These are phyloP conservation scores for Acrocalymma vagum DNA, from an alignment of 2,329 filamentous ascomycete genomes.

Conservation along the genomic window DNA sequence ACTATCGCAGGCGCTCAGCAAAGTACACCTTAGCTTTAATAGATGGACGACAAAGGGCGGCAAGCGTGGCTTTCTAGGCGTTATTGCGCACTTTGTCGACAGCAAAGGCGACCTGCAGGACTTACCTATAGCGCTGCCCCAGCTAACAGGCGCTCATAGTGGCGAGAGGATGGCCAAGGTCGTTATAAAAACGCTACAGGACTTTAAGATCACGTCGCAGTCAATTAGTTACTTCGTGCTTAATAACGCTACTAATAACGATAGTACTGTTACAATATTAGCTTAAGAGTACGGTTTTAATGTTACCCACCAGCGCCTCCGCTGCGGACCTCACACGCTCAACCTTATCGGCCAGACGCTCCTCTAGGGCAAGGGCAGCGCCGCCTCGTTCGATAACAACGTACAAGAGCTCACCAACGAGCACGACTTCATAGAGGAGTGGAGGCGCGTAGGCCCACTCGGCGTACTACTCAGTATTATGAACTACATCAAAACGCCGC, in stretches of 20 bases:
- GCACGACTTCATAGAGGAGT: conserved; percentile 2
- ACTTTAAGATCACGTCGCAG: not conserved
- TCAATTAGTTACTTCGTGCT: conserved; percentile 2
- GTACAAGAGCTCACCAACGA: not conserved
- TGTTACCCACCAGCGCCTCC: not conserved
- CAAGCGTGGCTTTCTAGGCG: conserved; percentile 13
- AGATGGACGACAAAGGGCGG: conserved; percentile 10
- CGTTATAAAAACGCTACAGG: not conserved
- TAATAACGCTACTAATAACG: conserved; percentile 7
- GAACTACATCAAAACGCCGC: conserved; percentile 7
- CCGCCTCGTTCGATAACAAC: no score
- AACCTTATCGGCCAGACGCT: conserved; percentile 10
- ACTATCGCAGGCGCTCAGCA: conserved; percentile 3
- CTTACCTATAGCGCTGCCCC: conserved; percentile 7
- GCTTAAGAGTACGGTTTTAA: conserved; percentile 4
- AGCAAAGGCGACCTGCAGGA: not conserved
- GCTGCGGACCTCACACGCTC: conserved; percentile 10
- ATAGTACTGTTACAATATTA: conserved; percentile 2
- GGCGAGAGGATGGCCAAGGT: not conserved
- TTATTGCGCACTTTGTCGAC: conserved; percentile 13
- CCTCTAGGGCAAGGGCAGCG: conserved; percentile 2
- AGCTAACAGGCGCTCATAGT: conserved; percentile 1
- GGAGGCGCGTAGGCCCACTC: conserved; percentile 2
- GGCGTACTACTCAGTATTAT: conserved; percentile 4
- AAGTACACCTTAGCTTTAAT: conserved; percentile 15